Base-by-base conservation (phyloP, 1,139 yeast species). In the Pichia sp. region DNA sequence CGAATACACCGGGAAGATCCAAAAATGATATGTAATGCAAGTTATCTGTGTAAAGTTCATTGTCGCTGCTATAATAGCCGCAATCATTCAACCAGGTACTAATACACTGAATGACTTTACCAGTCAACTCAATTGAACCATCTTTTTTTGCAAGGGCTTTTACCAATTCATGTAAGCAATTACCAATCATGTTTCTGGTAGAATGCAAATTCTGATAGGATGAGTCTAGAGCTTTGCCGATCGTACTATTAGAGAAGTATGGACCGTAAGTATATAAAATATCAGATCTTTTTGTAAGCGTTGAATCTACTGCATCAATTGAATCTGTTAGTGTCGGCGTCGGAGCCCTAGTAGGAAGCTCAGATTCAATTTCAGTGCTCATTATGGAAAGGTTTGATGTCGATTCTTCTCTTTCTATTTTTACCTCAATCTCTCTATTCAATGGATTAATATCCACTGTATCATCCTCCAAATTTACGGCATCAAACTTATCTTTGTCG, bases 111-210 rank as follows among this genome's bases (percentile, higher is more conserved):
- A 90, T 69, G 47, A 85, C 74, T 44, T 83, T 82, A 60, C 82
- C 82, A 66, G 84, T 79, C 19, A 87, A 68, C 18, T 81, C 80
- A n/a, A 88, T 79, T 57, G 88, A 86, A 57, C 87, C 90, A 51
- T 79, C 82, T 52, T 78, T 78, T 3, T 72, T 66, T 3, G 69
- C 63, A 57, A 90, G 66, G 59, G 78, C 80, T 39, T 70, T 64
- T 58, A 76, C 78, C 19, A 87, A 70, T 6, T 74, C 72, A 62
- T 88, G 96, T 51, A 93, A 75, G 52, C 82, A 73, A 53, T 75
- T 74, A 0, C 96, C 97, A 44, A 90, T 75, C 47, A 73, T 66
- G 31, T 78, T 73, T 53, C 96, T 78, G 12, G 81, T 70, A 22
- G 76, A 73, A 62, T 88, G 96, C 12, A 91, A 70, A 52, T 76